These are phyloP conservation scores for Asterochloris sp. DNA, from an alignment of 139 green algal genomes.

Conservation along the genomic window DNA sequence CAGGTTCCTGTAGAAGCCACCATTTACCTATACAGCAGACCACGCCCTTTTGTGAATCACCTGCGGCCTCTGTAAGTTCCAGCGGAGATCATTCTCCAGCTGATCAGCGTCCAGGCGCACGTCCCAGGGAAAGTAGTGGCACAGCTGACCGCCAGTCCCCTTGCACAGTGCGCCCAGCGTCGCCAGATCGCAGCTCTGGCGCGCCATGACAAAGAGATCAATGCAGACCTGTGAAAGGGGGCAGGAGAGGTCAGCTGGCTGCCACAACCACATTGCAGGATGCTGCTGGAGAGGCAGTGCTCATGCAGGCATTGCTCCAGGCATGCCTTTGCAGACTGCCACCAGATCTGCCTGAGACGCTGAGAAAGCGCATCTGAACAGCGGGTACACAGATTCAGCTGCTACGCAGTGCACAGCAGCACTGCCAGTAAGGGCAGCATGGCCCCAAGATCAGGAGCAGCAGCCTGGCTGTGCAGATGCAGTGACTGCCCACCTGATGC, in stretches of 20 bases:
- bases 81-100: conserved; percentile 83
- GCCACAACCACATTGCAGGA: background rate
- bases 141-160: conserved; percentile 69
- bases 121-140: conserved; percentile 74
- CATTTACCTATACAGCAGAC: too few relatives aligned
- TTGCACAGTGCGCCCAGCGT: conserved; percentile 53
- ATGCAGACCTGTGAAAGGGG: conserved; percentile 46
- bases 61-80: conserved; percentile 69
- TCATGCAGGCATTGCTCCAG: background rate
- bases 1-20: too few relatives aligned
- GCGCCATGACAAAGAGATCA: conserved; percentile 69
- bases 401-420: background rate
- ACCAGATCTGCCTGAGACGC: background rate
- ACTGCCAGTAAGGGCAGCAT: background rate
- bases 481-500: conserved; percentile 41
- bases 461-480: background rate
- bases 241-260: background rate
- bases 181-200: conserved; percentile 62
- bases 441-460: too few relatives aligned
- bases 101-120: conserved; percentile 59
- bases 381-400: background rate
- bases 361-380: background rate
- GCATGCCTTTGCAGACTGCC: background rate
- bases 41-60: background rate
- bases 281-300: too few relatives aligned